phyloP scores from a whole-genome alignment of 2,329 filamentous ascomycete genomes.

The Aspergillus puulaauensis region DNA sequence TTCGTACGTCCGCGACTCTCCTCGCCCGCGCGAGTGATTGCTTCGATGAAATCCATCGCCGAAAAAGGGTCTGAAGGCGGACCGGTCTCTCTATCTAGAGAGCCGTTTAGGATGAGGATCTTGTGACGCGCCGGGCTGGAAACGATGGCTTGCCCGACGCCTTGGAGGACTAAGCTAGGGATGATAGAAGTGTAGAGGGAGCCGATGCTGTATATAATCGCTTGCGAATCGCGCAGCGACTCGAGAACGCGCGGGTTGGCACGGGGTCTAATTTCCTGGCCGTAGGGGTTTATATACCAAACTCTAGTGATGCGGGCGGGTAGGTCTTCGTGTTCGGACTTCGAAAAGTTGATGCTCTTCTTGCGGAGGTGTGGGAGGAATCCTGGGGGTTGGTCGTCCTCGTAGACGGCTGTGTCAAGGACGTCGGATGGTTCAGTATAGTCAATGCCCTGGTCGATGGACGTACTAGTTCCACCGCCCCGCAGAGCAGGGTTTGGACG shows the following conservation, averaged over 20 bases:
- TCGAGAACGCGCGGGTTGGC: conserved; percentile 79
- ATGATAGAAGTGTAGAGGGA: conserved; percentile 87
- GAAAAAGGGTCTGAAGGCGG: conserved; percentile 64
- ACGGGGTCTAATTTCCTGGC: conserved; percentile 85
- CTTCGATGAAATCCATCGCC: conserved; percentile 77
- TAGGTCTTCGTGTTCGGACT: conserved; percentile 75
- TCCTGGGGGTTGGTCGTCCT: conserved; percentile 53
- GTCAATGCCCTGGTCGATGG: conserved; percentile 20
- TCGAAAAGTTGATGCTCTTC: conserved; percentile 80
- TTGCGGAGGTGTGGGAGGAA: conserved; percentile 76
- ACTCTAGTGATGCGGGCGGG: conserved; percentile 74
- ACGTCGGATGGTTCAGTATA: conserved; percentile 30
- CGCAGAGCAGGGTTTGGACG: conserved; percentile 34
- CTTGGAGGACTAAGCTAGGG: conserved; percentile 75
- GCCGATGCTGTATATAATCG: conserved; percentile 89
- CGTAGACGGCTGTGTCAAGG: conserved; percentile 38
- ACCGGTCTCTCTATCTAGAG: conserved; percentile 81
- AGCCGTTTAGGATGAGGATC: conserved; percentile 82
- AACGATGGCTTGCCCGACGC: conserved; percentile 67
- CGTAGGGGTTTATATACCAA: conserved; percentile 98
- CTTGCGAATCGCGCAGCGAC: conserved; percentile 63
- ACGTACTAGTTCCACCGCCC: conserved; percentile 27
- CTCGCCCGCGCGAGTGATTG: conserved; percentile 72
- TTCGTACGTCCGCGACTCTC: conserved; percentile 58
- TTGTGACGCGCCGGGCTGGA: conserved; percentile 60